phyloP scores from a whole-genome alignment of 2,329 filamentous ascomycete genomes.

The Plenodomus biglobosus region DNA sequence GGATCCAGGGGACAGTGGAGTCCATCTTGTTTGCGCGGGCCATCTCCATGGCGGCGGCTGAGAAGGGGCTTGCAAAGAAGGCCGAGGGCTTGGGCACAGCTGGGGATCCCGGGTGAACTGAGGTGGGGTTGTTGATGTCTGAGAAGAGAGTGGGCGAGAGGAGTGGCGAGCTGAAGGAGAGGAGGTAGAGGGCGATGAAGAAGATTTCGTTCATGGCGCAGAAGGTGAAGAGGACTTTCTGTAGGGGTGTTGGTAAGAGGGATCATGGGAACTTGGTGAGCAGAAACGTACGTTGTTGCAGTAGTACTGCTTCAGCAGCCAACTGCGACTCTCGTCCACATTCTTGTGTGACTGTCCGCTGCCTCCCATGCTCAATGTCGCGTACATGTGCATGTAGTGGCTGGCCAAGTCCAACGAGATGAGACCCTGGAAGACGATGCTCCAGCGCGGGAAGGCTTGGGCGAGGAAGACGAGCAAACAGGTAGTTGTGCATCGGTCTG shows the following conservation, averaged over 20 bases:
- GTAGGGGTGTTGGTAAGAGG: constrained; percentile 16
- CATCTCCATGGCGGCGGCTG: constrained; percentile 87
- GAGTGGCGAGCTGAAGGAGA: constrained; percentile 90
- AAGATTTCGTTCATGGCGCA: constrained; percentile 93
- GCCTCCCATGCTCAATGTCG: constrained; percentile 84
- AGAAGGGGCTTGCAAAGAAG: constrained; percentile 86
- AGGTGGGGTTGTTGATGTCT: constrained; percentile 58
- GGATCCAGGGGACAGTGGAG: constrained; percentile 68
- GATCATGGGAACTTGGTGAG: not conserved
- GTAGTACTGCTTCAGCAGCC: constrained; percentile 93
- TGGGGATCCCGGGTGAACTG: constrained; percentile 64
- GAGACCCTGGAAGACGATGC: constrained; percentile 89
- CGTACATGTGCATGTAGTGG: constrained; percentile 99
- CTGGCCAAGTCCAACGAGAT: constrained; percentile 92
- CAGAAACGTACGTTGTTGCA: constrained; percentile 77
- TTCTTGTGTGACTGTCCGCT: constrained; percentile 85
- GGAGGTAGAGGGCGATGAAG: constrained; percentile 96
- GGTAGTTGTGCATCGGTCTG: constrained; percentile 93
- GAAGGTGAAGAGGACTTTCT: constrained; percentile 89
- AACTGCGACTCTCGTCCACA: constrained; percentile 83
- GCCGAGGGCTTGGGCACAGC: constrained; percentile 69
- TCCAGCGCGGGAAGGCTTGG: constrained; percentile 91
- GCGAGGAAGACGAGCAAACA: constrained; percentile 94
- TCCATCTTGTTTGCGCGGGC: constrained; percentile 83
- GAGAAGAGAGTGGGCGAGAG: constrained; percentile 80